A percentile compares a stretch with the other conserved stretches of the same genome.
phyloP scores from a whole-genome alignment of 2,329 filamentous ascomycete species.

The Fusarium fujikuroi region DNA sequence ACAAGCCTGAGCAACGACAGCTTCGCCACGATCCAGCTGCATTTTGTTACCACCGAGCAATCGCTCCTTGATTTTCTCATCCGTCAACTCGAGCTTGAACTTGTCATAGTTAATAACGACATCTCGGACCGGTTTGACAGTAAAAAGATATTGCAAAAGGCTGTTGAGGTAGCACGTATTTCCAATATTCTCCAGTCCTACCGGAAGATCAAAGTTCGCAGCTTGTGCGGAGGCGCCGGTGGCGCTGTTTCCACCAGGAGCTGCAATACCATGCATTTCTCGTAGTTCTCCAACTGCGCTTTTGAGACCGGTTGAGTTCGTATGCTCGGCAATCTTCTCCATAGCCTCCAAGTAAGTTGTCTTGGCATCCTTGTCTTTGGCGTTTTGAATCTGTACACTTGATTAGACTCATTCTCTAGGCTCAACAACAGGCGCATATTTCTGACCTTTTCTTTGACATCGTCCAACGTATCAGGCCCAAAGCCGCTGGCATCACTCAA shows the following conservation, averaged over 20 bases:
- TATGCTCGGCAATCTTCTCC: constrained; percentile 50
- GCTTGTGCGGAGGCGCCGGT: constrained; percentile 5
- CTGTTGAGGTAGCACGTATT: constrained; percentile 99
- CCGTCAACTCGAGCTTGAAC: constrained; percentile 74
- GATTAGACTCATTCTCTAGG: constrained; percentile 17
- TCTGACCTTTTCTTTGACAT: constrained; percentile 46
- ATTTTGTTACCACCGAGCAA: constrained; percentile 76
- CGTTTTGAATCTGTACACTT: constrained; percentile 41
- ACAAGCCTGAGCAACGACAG: constrained; percentile 79
- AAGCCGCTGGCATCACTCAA: constrained; percentile 38
- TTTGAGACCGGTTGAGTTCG: constrained; percentile 44
- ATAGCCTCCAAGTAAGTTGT: constrained; percentile 50
- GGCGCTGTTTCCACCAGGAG: constrained; percentile 6
- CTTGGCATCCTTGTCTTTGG: constrained; percentile 45
- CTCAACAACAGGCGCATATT: not conserved
- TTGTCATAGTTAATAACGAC: constrained; percentile 81
- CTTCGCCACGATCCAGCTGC: constrained; percentile 64
- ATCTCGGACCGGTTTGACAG: constrained; percentile 81
- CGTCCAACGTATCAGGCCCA: constrained; percentile 41
- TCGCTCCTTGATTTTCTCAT: constrained; percentile 71
- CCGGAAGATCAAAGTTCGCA: constrained; percentile 70
- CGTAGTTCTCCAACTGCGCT: constrained; percentile 43
- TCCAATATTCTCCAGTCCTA: constrained; percentile 91
- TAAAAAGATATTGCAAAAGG: constrained; percentile 94
- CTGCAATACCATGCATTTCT: constrained; percentile 40